Evolutionary conservation across 352 stramenopile genomes (phyloP).

Genomic region (Phytophthora vignae): DNA sequence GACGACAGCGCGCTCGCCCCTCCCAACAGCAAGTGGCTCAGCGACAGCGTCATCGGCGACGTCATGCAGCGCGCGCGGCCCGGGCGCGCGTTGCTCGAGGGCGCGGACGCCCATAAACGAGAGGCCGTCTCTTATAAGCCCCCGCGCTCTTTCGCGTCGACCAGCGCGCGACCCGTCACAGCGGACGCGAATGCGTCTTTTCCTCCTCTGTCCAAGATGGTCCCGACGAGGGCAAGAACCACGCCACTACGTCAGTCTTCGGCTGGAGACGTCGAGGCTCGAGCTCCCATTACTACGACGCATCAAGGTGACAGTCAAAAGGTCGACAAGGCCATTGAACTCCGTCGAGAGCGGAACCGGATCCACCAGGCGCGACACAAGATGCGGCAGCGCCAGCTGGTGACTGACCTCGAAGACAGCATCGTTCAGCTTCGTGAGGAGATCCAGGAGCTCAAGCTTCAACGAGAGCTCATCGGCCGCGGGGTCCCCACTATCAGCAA

Average conservation of each 20-base stretch:
- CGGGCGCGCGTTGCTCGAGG: background rate
- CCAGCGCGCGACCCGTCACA: too few species aligned
- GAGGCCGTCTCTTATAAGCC: too few species aligned
- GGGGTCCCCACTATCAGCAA: background rate
- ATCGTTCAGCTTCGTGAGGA: background rate
- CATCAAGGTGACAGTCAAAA: too few species aligned
- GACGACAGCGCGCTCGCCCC: background rate
- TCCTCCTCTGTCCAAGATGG: too few species aligned
- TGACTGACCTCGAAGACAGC: background rate
- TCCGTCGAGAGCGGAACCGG: background rate
- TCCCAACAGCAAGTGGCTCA: background rate
- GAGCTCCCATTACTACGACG: too few species aligned
- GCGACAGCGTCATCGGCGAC: background rate
- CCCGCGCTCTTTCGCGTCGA: too few species aligned
- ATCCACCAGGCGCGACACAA: slow-evolving; percentile 1
- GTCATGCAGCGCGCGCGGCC: background rate
- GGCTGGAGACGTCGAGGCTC: too few species aligned
- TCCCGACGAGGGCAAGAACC: too few species aligned
- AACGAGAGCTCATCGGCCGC: background rate
- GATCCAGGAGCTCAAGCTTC: background rate
- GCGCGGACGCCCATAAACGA: too few species aligned
- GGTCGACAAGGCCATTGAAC: too few species aligned
- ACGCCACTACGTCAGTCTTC: too few species aligned
- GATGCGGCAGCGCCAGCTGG: background rate
- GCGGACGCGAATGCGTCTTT: too few species aligned